phyloP scores from a whole-genome alignment of 495 filamentous ascomycete species.

The Penicillium fimorum region DNA sequence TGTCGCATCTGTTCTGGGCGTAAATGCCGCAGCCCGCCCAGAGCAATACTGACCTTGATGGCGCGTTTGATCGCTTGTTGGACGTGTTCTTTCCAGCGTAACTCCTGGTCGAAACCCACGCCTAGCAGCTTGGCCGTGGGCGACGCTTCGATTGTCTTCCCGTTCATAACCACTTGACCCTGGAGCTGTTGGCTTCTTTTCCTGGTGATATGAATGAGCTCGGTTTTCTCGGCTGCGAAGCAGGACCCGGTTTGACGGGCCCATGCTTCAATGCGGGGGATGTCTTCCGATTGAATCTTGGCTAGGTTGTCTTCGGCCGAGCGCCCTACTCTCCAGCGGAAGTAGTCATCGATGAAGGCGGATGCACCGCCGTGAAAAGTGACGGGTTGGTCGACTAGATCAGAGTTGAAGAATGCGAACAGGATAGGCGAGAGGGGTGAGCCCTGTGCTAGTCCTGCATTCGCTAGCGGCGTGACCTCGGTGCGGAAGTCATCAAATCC shows the following conservation, averaged over 20 bases:
- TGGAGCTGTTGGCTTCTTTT: too few species aligned
- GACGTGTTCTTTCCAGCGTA: too few species aligned
- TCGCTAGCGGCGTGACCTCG: conserved; percentile 7
- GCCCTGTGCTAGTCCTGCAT: conserved; percentile 29
- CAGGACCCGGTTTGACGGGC: conserved; percentile 15
- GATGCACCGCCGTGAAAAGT: conserved; percentile 17
- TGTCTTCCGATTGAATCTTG: conserved; percentile 20
- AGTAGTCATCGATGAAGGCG: conserved; percentile 24
- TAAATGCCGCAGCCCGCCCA: too few species aligned
- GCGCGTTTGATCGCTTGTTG: too few species aligned
- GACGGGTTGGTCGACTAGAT: conserved; percentile 27
- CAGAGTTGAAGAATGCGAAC: conserved; percentile 30
- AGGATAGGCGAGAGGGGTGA: conserved; percentile 27
- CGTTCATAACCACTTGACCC: too few species aligned
- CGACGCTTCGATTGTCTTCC: too few species aligned
- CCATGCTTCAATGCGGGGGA: conserved; percentile 23
- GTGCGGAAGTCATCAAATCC: conserved; percentile 22
- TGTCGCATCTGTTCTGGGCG: too few species aligned
- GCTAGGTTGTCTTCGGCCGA: conserved; percentile 19
- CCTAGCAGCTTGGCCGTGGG: too few species aligned
- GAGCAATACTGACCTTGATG: too few species aligned
- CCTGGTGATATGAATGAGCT: conserved; percentile 23
- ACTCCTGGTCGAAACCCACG: too few species aligned
- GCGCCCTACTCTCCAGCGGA: conserved; percentile 16
- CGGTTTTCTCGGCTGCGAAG: conserved; percentile 28